These are phyloP conservation scores for Irpex rosettiformis DNA, from an alignment of 1,284 basidiomycete species.

Conservation along the genomic window DNA sequence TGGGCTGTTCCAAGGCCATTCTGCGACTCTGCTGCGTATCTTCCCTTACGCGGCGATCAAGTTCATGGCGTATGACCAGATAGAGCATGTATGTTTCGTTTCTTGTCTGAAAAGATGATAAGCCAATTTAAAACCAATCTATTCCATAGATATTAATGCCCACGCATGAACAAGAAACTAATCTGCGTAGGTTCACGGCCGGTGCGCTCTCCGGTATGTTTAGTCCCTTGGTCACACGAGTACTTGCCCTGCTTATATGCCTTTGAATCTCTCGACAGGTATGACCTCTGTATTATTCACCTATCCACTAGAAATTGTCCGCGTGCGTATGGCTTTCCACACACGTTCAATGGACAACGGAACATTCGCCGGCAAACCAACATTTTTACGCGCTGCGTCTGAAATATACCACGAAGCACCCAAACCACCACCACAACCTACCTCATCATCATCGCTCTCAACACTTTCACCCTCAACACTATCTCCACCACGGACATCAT, in stretches of 20 bases:
- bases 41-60: conserved; percentile 98
- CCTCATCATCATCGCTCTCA: conserved; percentile 30
- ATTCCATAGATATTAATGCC: conserved; percentile 90
- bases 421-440: conserved; percentile 22
- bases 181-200: conserved; percentile 80
- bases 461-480: conserved; percentile 54
- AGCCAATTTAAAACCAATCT: no score
- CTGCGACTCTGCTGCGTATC: conserved; percentile 80
- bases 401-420: conserved; percentile 72
- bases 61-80: conserved; percentile 95
- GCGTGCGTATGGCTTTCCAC: conserved; percentile 93
- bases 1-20: conserved; percentile 94
- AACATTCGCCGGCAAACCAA: conserved; percentile 9
- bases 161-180: conserved; percentile 75
- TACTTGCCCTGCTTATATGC: conserved; percentile 1
- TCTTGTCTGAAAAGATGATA: no score
- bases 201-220: conserved; percentile 82
- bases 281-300: conserved; percentile 88
- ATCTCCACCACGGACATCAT: no score
- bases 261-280: conserved; percentile 56
- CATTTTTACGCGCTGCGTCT: conserved; percentile 13
- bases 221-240: background rate
- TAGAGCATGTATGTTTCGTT: conserved; percentile 58
- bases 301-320: conserved; percentile 93
- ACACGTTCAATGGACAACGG: conserved; percentile 41